Base-by-base conservation (phyloP, 148 eudicot species). In the Linanthus parryae region DNA sequence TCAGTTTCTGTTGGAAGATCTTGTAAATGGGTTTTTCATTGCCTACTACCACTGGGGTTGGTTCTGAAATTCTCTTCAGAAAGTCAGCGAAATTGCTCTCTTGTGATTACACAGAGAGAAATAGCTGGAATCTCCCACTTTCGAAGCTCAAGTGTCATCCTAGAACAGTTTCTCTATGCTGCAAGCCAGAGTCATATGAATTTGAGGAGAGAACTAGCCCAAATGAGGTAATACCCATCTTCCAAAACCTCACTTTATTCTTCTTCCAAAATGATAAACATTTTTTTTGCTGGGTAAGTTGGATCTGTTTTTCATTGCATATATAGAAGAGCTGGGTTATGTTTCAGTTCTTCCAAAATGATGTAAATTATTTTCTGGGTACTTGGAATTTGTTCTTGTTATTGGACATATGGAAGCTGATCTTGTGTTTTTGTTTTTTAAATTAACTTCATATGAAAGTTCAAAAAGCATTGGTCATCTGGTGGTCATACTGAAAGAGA, bases 171-270 rank as follows among this genome's bases (percentile, higher is more conserved):
- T 29, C 53, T n/a, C n/a, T n/a, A 37, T 55, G 57, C 35, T 63
- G 66, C 72, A 65, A 54, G 19, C 36, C 35, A 10, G 66, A 79
- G 28, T 19, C 61, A 39, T 38, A 56, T 53, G 69, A 71, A 45
- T 74, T 76, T 64, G 81, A 87, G 21, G 81, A 83, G 47, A 81
- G 98, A 70, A 74, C 70, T 15, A 91, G 98, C 66, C 76, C 94
- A 16, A 56, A 61, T 69, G 81, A 87, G 98, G 98, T 87, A 38
- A 78, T 26, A 1, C 35, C 58, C 56, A 44, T 47, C 8, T 52
- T 52, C 2, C 22, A 23, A 19, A 17, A 11, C 39, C 30, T 16
- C 11, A 24, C 18, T 17, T 28, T 11, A 18, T 19, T 12, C 16
- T 15, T 19, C 11, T 40, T 26, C 8, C n/a, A 14, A 22, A 11